Percentiles rank a stretch among this genome's conserved stretches.
Conservation (phyloP, 2,329 filamentous ascomycete species). For the Orbilia javanica region DNA sequence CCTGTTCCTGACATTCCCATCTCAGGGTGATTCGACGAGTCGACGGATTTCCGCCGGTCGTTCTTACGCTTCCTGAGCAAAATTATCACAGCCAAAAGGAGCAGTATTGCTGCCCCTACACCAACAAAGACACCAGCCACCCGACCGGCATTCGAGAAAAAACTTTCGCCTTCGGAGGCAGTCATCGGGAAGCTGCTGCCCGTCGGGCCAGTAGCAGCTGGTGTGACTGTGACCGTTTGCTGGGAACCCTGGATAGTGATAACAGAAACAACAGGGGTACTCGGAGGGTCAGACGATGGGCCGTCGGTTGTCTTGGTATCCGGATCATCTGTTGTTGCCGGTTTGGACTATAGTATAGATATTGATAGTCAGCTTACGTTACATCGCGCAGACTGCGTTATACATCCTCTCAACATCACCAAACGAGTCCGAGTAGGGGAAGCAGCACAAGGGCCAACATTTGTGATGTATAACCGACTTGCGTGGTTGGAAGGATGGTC, state of each 20-base stretch:
- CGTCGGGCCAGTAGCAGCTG: constrained; percentile 15
- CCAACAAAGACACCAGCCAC: constrained; percentile 50
- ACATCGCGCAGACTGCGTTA: constrained; percentile 20
- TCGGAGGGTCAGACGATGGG: neutral
- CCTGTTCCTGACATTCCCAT: constrained; percentile 55
- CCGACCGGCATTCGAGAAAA: constrained; percentile 48
- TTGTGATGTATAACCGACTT: constrained; percentile 7
- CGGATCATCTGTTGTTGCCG: neutral
- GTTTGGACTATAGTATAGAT: constrained; percentile 1
- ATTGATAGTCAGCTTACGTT: constrained; percentile 12
- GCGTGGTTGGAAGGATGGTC: constrained; percentile 32
- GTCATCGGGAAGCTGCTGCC: constrained; percentile 33
- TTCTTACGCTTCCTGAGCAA: constrained; percentile 50
- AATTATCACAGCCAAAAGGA: constrained; percentile 25
- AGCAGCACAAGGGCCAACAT: constrained; percentile 19
- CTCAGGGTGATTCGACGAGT: constrained; percentile 49
- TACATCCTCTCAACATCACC: constrained; percentile 29
- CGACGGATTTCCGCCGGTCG: constrained; percentile 49
- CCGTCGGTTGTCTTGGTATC: constrained; percentile 5
- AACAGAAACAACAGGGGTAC: constrained; percentile 35
- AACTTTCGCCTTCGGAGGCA: constrained; percentile 13
- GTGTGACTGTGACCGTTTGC: constrained; percentile 43
- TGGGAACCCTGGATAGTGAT: constrained; percentile 39
- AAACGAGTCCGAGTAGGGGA: constrained; percentile 14
- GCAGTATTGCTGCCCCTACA: constrained; percentile 11